Evolutionary conservation across 192 early-diverging fungal species (phyloP).

Genomic region (Podila minutissima): DNA sequence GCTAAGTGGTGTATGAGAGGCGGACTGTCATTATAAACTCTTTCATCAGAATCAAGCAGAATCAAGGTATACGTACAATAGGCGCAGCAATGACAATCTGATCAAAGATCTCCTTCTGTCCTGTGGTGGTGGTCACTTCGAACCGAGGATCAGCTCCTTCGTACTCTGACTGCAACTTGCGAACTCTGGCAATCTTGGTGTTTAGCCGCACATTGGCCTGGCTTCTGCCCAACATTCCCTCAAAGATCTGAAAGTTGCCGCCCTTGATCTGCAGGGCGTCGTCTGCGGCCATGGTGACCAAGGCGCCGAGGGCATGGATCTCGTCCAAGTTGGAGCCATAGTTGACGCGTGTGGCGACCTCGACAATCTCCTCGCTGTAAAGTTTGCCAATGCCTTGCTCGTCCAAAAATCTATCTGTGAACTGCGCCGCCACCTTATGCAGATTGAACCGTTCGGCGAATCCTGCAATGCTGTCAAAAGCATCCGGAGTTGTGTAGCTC

Average conservation of each 20-base stretch:
- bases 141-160: slow-evolving; percentile 24
- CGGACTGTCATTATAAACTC: too few relatives aligned
- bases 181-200: slow-evolving; percentile 54
- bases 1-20: slow-evolving; percentile 7
- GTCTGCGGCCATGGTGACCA: slow-evolving; percentile 63
- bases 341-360: slow-evolving; percentile 70
- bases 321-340: slow-evolving; percentile 67
- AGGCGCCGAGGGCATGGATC: slow-evolving; percentile 67
- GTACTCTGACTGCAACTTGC: slow-evolving; percentile 13
- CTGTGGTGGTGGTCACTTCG: slow-evolving; percentile 43
- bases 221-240: slow-evolving; percentile 58
- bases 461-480: slow-evolving; percentile 45
- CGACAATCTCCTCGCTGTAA: slow-evolving; percentile 63
- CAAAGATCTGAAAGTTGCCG: slow-evolving; percentile 71
- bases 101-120: slow-evolving; percentile 60
- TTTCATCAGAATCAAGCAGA: neutral
- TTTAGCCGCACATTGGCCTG: slow-evolving; percentile 57
- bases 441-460: slow-evolving; percentile 45
- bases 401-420: slow-evolving; percentile 46
- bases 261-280: slow-evolving; percentile 57
- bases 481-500: slow-evolving; percentile 45
- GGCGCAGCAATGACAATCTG: slow-evolving; percentile 70
- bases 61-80: slow-evolving; percentile 38
- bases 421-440: slow-evolving; percentile 27
- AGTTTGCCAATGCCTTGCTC: slow-evolving; percentile 33